Conservation (phyloP, 2,329 filamentous ascomycete species). For the Karstenula rhodostoma region DNA sequence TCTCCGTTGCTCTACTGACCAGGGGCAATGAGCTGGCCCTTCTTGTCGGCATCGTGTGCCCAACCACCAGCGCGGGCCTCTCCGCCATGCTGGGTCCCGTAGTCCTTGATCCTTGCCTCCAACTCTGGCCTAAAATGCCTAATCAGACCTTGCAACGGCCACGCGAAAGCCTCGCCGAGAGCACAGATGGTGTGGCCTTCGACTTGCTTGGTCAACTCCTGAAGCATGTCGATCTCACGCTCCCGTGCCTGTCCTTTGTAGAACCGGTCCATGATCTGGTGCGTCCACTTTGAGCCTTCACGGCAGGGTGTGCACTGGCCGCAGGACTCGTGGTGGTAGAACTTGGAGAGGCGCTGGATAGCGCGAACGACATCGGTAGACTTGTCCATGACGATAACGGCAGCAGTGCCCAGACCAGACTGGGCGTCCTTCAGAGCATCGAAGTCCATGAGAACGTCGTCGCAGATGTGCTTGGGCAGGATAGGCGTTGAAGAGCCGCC, state of each 20-base stretch:
- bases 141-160: constrained; percentile 98
- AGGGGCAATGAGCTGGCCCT: constrained; percentile 86
- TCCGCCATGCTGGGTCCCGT: constrained; percentile 75
- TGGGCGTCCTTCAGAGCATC: constrained; percentile 98
- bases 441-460: constrained; percentile 98
- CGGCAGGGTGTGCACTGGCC: constrained; percentile 99
- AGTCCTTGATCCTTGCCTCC: constrained; percentile 87
- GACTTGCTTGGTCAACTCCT: constrained; percentile 98
- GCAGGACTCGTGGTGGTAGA: constrained; percentile 98
- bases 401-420: constrained; percentile 94
- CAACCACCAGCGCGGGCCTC: constrained; percentile 86
- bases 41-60: constrained; percentile 74
- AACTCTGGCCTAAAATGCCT: constrained; percentile 97
- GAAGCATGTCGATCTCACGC: constrained; percentile 98
- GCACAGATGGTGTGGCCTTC: constrained; percentile 99
- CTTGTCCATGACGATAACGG: constrained; percentile 99
- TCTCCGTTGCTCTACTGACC: constrained; percentile 72
- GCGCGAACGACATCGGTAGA: constrained; percentile 93
- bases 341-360: constrained; percentile 90
- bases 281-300: constrained; percentile 98
- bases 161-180: constrained; percentile 96
- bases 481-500: constrained; percentile 97
- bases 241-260: constrained; percentile 87
- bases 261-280: constrained; percentile 98
- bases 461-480: constrained; percentile 86